Evolutionary conservation across 495 filamentous ascomycete species (phyloP).

Genomic region (Stereocaulon alpinum): DNA sequence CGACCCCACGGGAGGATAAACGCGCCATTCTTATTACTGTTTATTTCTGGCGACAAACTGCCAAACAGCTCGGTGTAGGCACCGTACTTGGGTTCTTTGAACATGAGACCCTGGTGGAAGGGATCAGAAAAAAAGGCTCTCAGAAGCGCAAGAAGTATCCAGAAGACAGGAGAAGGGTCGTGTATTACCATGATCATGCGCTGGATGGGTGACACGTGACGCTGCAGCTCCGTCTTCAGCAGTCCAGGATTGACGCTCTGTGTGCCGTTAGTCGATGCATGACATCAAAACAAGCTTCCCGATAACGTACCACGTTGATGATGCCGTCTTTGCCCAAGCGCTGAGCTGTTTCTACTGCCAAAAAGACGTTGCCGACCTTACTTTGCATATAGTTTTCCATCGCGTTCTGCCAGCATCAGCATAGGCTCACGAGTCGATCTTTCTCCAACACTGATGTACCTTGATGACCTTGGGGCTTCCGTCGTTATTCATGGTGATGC

Average conservation of each 20-base stretch:
- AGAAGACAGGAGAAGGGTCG: neutral
- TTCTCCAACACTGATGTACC: too few relatives aligned
- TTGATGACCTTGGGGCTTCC: constrained; percentile 20
- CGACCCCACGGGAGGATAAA: constrained; percentile 31
- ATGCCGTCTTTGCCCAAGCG: constrained; percentile 27
- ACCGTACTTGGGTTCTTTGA: constrained; percentile 29
- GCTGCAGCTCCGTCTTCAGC: constrained; percentile 35
- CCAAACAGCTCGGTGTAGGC: constrained; percentile 39
- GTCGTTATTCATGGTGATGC: constrained; percentile 22
- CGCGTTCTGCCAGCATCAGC: neutral
- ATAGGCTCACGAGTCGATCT: too few relatives aligned
- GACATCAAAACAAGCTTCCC: neutral
- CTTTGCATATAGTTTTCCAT: constrained; percentile 31
- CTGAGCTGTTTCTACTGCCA: constrained; percentile 30
- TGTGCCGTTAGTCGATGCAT: neutral
- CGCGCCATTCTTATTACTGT: constrained; percentile 23
- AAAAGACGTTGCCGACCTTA: constrained; percentile 34
- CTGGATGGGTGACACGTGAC: constrained; percentile 23
- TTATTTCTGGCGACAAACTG: constrained; percentile 32
- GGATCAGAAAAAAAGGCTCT: too few relatives aligned
- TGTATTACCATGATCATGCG: constrained; percentile 17
- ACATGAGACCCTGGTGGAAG: constrained; percentile 14
- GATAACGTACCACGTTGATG: constrained; percentile 9
- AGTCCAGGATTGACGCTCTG: constrained; percentile 35
- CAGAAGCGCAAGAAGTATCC: neutral